Evolutionary conservation across 1,139 yeast genomes (phyloP), one percentile per base, ranked within the genome.

Genomic region (Debaryomyces fabryi): DNA sequence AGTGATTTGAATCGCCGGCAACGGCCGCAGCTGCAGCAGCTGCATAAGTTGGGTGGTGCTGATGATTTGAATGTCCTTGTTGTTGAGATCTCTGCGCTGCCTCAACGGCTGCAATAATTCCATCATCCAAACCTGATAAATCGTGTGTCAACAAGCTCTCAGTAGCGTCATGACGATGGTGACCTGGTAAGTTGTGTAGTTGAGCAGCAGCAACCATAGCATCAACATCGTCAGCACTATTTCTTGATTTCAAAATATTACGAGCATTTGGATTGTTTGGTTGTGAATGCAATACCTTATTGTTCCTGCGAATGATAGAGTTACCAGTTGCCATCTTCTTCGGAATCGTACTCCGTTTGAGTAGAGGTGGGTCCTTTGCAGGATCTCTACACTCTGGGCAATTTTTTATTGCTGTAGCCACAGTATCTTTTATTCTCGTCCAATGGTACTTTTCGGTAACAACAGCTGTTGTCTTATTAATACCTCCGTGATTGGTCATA

Each of bases 381-480:
- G 70, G 69, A 45, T 73, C 77, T 45, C 89, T 76, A 66, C 98
- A 92, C 48, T 83, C 86, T 1, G 79, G 73, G 63, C 99, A 93
- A 50, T 83, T 81, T 50, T 86, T 78, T 45, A 92, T 85, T 1
- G 90, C 95, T 36, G 84, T 82, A 0, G 88, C 85, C 0, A 89
- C 97, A 0, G 97, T 90, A 53, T 84, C 91, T 66, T 93, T 92
- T 53, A 93, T 88, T 44, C 96, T 80, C 1, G 91, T 81, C 97
- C 98, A 93, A 64, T 90, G 96, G 59, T 86, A 93, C 56, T 81
- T 80, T 54, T 88, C 95, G 0, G 95, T 81, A 18, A 93, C 82
- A 33, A 79, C 71, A 0, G 93, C 74, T 0, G 97, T 91, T 1
- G 96, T 86, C 59, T 86, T 88, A 67, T 93, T 93, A 52, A 93